Evolutionary conservation across 306 rosid genomes (phyloP).

Genomic region (Malus orientalis): DNA sequence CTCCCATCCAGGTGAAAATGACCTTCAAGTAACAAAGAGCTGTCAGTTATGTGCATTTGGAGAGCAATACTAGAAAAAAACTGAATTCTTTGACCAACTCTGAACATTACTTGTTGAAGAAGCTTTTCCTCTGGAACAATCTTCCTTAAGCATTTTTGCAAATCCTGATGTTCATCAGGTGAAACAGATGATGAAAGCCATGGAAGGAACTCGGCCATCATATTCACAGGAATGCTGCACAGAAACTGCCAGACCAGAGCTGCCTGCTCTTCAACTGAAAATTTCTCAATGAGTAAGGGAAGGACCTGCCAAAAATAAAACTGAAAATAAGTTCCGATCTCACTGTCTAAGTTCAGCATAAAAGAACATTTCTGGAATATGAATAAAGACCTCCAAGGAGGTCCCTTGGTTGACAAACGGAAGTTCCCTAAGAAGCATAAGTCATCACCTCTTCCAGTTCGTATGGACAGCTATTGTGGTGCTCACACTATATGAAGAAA

Average conservation of each 20-base stretch:
- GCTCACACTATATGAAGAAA: not conserved
- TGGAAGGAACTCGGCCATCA: constrained; percentile 89
- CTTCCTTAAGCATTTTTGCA: constrained; percentile 62
- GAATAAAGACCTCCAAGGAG: not conserved
- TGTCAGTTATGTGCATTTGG: constrained; percentile 4
- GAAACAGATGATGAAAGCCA: constrained; percentile 88
- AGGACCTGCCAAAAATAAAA: constrained; percentile 58
- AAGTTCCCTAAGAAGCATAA: not conserved
- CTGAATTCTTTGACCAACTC: constrained; percentile 9
- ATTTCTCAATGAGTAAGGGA: constrained; percentile 87
- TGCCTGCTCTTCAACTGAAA: constrained; percentile 84
- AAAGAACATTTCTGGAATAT: not conserved
- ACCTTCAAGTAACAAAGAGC: constrained; percentile 53
- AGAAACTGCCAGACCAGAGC: constrained; percentile 95
- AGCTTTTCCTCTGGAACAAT: constrained; percentile 94
- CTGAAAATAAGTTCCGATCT: not conserved
- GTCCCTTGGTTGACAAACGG: not conserved
- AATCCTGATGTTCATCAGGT: constrained; percentile 70
- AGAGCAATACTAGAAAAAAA: constrained; percentile 19
- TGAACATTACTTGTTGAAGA: constrained; percentile 71
- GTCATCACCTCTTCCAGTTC: not conserved
- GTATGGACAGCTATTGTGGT: not conserved
- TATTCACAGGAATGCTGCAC: constrained; percentile 95
- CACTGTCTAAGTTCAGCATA: not conserved
- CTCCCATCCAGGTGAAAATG: constrained; percentile 90